Base-by-base conservation (phyloP, 768 basidiomycete species). In the Megacollybia marginata region DNA sequence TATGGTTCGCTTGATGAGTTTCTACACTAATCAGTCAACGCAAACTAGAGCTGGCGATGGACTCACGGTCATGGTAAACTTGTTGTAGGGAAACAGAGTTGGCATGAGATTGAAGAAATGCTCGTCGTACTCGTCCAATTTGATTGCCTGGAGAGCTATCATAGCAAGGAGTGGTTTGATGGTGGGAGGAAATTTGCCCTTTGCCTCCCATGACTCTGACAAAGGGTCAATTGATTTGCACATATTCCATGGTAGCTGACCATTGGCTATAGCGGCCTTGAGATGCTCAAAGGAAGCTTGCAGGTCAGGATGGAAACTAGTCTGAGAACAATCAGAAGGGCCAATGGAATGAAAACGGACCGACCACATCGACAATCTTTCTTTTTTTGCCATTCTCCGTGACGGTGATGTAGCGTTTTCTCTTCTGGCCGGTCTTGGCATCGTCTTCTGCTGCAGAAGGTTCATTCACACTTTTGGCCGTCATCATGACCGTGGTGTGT, bases 31-130 rank as follows among this genome's bases (percentile, higher is more conserved):
- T 31, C 16, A 2, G 19, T 42, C 4, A 36, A 43, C 19, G 20
- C 51, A 6, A 20, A 51, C 9, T 20, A 18, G 9, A 19, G 7
- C 16, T 46, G 19, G 13, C 43, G 31, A 19, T 35, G 28, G 15
- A 73, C 84, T 47, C 48, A 88, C 85, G 46, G 78, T 87, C 84
- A 97, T 92, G 0, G 91, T 95, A 63, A 89, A 99, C 55, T 85
- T 83, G 69, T 99, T 99, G 62, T 97, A 98, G 0, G 92, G 92
- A 58, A 98, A 92, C 35, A 95, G 64, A 19, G 68, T 73, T 0
- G 94, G 91, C 81, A 97, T 87, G 16, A 86, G 72, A 57, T 81
- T 84, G 69, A 95, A 97, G 64, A 95, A 95, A 57, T 88, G 79
- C 15, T 95, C 93, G 53, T 91, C 87, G 65, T 95, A 96, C 61